Percentiles rank a stretch among this genome's conserved stretches.
Conservation (phyloP, 164 flowering plant genomes). For the Nelumbo lutea region DNA sequence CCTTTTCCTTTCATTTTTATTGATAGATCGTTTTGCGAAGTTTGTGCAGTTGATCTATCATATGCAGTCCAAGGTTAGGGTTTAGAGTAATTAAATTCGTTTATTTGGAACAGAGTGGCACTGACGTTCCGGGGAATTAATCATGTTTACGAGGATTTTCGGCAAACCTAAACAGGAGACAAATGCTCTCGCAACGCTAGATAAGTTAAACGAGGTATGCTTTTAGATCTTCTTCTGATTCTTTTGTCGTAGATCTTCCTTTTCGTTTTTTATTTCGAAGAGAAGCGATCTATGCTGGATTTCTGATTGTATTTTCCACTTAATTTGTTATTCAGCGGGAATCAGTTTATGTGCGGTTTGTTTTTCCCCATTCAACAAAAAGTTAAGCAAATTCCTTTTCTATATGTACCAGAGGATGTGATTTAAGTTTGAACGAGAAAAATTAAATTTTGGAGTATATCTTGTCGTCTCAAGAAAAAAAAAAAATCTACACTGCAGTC, state of each 20-base stretch:
- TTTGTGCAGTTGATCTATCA: background rate
- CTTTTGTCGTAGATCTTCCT: background rate
- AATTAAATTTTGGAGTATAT: too few relatives aligned
- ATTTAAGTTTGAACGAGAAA: too few relatives aligned
- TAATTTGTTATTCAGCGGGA: too few relatives aligned
- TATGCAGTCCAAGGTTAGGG: background rate
- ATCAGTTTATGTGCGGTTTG: too few relatives aligned
- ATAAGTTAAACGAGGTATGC: slow-evolving; percentile 37
- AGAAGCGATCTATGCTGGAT: slow-evolving; percentile 1
- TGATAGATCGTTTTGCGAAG: background rate
- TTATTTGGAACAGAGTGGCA: background rate
- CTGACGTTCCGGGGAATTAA: slow-evolving; percentile 2
- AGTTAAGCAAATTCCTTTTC: too few relatives aligned
- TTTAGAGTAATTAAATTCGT: background rate
- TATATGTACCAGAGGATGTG: too few relatives aligned
- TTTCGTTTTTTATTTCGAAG: background rate
- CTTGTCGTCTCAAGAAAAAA: too few relatives aligned
- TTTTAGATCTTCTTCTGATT: background rate
- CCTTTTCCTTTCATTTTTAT: background rate
- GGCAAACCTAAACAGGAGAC: slow-evolving; percentile 41
- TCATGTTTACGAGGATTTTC: slow-evolving; percentile 38
- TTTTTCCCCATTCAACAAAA: too few relatives aligned
- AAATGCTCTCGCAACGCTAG: slow-evolving; percentile 33
- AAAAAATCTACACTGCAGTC: too few relatives aligned
- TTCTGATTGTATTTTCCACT: background rate